A percentile compares a stretch with the other conserved stretches of the same genome.
phyloP scores from a whole-genome alignment of 2,329 filamentous ascomycete species.

The Sphaerulina vaccinii region DNA sequence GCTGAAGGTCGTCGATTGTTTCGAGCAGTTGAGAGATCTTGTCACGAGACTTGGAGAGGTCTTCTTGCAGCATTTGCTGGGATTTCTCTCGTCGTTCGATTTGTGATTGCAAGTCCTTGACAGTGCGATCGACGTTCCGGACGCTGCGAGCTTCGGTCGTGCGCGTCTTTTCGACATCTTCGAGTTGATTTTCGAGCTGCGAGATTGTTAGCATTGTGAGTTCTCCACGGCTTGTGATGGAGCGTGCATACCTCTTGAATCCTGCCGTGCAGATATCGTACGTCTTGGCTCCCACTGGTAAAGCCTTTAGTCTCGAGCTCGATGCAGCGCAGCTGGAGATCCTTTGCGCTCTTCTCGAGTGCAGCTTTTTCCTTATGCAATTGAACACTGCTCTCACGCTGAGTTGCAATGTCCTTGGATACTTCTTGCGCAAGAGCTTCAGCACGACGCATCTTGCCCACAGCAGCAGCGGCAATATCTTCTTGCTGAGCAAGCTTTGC shows the following conservation, averaged over 20 bases:
- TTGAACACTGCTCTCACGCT: conserved; percentile 77
- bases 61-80: conserved; percentile 74
- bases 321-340: conserved; percentile 83
- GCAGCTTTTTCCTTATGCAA: conserved; percentile 87
- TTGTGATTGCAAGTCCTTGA: conserved; percentile 89
- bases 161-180: conserved; percentile 76
- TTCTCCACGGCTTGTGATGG: neutral
- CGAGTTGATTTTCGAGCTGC: conserved; percentile 63
- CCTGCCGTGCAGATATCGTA: conserved; percentile 88
- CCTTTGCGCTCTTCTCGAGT: conserved; percentile 85
- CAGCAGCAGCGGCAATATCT: conserved; percentile 84
- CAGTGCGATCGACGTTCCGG: conserved; percentile 88
- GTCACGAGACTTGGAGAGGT: conserved; percentile 80
- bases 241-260: conserved; percentile 78
- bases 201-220: conserved; percentile 19
- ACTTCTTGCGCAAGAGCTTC: conserved; percentile 84
- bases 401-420: conserved; percentile 85
- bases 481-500: conserved; percentile 86
- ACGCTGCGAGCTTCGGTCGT: conserved; percentile 80
- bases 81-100: conserved; percentile 92
- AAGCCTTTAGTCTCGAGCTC: conserved; percentile 97
- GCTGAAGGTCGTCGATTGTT: conserved; percentile 91
- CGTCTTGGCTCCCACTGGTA: conserved; percentile 88
- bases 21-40: conserved; percentile 85
- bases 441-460: conserved; percentile 95